Percentiles rank a stretch among this genome's conserved stretches.
Evolutionary conservation across 1,139 yeast genomes (phyloP).

Genomic region (Scheffersomyces segobiensis): DNA sequence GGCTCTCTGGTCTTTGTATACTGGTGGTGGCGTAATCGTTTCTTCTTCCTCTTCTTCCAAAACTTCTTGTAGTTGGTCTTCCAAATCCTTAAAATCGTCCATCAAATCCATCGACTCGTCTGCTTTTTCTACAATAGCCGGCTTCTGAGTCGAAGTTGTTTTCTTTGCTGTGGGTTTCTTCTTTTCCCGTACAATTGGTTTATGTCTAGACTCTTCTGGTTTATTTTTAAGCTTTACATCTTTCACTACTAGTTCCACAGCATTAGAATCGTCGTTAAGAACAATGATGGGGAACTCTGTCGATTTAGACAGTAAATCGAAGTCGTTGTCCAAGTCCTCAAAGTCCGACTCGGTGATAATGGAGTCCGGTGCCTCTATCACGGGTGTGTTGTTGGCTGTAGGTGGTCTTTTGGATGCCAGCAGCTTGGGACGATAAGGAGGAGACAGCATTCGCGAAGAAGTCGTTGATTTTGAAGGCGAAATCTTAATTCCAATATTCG

Average conservation of each 20-base stretch:
- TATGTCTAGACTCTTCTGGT: not conserved
- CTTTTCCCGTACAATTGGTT: constrained; percentile 1
- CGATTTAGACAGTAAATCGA: constrained; percentile 2
- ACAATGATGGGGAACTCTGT: constrained; percentile 12
- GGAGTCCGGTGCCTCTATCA: constrained; percentile 19
- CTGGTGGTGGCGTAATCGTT: not conserved
- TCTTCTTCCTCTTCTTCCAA: constrained; percentile 27
- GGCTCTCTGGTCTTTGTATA: not conserved
- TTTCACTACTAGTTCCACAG: not conserved
- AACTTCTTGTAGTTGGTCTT: constrained; percentile 46
- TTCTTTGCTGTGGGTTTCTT: constrained; percentile 1
- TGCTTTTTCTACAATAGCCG: constrained; percentile 10
- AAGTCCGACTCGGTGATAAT: constrained; percentile 39
- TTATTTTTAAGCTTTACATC: constrained; percentile 2
- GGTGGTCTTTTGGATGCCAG: constrained; percentile 18
- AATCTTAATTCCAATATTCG: not conserved
- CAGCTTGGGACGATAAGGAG: constrained; percentile 2
- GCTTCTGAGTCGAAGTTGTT: constrained; percentile 4
- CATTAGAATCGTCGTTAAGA: constrained; percentile 2
- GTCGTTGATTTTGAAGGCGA: not conserved
- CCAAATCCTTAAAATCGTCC: constrained; percentile 48
- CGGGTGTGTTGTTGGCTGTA: constrained; percentile 15
- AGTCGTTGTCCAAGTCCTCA: constrained; percentile 31
- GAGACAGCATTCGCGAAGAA: not conserved
- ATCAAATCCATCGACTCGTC: constrained; percentile 25